These are phyloP conservation scores for Phytophthora vignae DNA, from an alignment of 352 stramenopile species.

Conservation along the genomic window DNA sequence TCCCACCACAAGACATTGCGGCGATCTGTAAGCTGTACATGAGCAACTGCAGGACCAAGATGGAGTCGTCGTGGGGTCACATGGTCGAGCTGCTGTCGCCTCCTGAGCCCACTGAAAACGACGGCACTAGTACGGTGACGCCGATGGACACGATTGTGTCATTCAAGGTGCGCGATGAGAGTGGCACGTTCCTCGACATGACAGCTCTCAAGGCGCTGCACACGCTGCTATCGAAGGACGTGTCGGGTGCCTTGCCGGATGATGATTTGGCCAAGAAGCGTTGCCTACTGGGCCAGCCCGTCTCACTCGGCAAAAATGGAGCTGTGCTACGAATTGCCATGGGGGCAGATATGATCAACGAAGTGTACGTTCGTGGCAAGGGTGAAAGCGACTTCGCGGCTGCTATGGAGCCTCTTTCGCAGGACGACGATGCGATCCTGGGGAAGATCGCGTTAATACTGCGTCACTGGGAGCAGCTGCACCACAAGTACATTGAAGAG, in stretches of 20 bases:
- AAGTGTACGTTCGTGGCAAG: constrained; percentile 55
- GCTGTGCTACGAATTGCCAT: constrained; percentile 87
- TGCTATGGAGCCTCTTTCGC: constrained; percentile 51
- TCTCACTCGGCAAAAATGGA: constrained; percentile 75
- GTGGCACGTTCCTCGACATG: constrained; percentile 51
- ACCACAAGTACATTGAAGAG: constrained; percentile 69
- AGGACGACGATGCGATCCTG: constrained; percentile 66
- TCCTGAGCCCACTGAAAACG: constrained; percentile 20
- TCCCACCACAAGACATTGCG: constrained; percentile 53
- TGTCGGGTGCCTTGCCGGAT: constrained; percentile 59
- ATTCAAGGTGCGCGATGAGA: constrained; percentile 73
- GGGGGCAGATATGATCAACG: constrained; percentile 89
- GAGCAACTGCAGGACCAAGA: constrained; percentile 51
- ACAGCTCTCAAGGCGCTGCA: constrained; percentile 70
- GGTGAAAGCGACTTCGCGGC: constrained; percentile 37
- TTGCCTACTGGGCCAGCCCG: constrained; percentile 83
- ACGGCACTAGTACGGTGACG: constrained; percentile 27
- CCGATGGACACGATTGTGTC: constrained; percentile 84
- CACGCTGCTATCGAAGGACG: constrained; percentile 73
- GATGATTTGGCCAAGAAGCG: constrained; percentile 60
- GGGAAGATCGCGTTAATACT: constrained; percentile 79
- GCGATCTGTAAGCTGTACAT: constrained; percentile 75
- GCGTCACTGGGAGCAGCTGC: constrained; percentile 70
- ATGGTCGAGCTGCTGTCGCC: constrained; percentile 60
- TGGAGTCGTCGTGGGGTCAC: constrained; percentile 48